A percentile compares a stretch with the other conserved stretches of the same genome.
Conservation (phyloP, 2,329 filamentous ascomycete genomes). For the Teratosphaeria viscida region DNA sequence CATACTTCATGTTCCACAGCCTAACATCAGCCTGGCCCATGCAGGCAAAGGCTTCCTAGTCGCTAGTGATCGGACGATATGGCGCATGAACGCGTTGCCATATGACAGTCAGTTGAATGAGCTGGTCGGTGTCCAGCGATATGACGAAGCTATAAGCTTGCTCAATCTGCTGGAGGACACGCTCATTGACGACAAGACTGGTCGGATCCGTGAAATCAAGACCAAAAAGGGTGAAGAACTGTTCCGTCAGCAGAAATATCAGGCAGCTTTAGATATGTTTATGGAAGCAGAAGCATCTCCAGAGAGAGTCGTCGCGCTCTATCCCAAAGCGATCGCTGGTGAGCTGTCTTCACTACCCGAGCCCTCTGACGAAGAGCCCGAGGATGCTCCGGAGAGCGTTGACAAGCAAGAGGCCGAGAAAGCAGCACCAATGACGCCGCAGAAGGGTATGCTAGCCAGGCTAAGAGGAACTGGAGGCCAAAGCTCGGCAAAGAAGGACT, state of each 20-base stretch:
- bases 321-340: constrained; percentile 74
- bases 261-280: constrained; percentile 80
- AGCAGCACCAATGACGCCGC: constrained; percentile 24
- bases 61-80: constrained; percentile 79
- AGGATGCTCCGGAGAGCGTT: constrained; percentile 7
- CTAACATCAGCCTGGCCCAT: constrained; percentile 87
- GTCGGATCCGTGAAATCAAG: constrained; percentile 73
- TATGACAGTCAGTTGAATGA: constrained; percentile 85
- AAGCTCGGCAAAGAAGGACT: constrained; percentile 33
- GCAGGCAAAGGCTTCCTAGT: constrained; percentile 94
- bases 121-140: constrained; percentile 59
- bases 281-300: constrained; percentile 83
- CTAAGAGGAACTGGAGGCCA: constrained; percentile 27
- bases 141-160: constrained; percentile 88
- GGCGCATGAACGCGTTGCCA: constrained; percentile 89
- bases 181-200: constrained; percentile 69
- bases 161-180: constrained; percentile 87
- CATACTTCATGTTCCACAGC: constrained; percentile 82
- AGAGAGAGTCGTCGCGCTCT: constrained; percentile 75
- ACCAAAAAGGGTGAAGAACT: constrained; percentile 81
- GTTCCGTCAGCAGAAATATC: constrained; percentile 74
- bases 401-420: constrained; percentile 15
- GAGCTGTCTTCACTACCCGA: constrained; percentile 56
- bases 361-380: constrained; percentile 31
- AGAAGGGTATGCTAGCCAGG: constrained; percentile 35